These are phyloP conservation scores for Hepatocystis sp. DNA, from an alignment of 169 alveolate genomes.

Conservation along the genomic window DNA sequence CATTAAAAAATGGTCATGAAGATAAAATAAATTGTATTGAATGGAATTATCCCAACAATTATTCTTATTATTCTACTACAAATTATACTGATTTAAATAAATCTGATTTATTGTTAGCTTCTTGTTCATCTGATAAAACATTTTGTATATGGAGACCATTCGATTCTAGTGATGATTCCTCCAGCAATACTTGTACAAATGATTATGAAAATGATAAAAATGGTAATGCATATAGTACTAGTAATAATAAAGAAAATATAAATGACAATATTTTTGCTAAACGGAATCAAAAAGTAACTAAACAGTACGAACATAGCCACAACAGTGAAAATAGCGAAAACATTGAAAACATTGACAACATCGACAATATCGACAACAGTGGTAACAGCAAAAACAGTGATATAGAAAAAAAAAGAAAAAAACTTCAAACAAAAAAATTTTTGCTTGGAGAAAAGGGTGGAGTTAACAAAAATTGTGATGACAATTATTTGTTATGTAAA, in stretches of 20 bases:
- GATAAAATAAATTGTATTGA: conserved; percentile 85
- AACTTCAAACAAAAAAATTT: no score
- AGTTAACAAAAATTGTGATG: background rate
- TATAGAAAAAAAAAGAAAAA: conserved; percentile 1
- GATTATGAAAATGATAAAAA: background rate
- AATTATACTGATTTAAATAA: conserved; percentile 65
- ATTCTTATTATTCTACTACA: conserved; percentile 70
- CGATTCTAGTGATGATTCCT: conserved; percentile 35
- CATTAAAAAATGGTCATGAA: conserved; percentile 78
- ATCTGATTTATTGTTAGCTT: conserved; percentile 77
- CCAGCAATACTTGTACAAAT: background rate
- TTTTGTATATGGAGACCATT: conserved; percentile 84
- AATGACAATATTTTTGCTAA: no score
- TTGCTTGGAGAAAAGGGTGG: no score
- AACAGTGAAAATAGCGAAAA: background rate
- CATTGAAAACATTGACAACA: background rate
- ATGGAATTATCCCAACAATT: conserved; percentile 81
- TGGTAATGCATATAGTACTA: no score
- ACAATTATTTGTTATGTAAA: conserved; percentile 61
- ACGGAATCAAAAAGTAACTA: no score
- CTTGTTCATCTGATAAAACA: conserved; percentile 84
- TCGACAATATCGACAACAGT: background rate
- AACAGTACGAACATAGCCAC: no score
- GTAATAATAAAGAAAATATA: no score
- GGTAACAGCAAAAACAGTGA: no score